Percentiles rank a stretch among this genome's conserved stretches.
Conservation (phyloP, 192 early-diverging fungal genomes). For the Mortierella alpina region DNA sequence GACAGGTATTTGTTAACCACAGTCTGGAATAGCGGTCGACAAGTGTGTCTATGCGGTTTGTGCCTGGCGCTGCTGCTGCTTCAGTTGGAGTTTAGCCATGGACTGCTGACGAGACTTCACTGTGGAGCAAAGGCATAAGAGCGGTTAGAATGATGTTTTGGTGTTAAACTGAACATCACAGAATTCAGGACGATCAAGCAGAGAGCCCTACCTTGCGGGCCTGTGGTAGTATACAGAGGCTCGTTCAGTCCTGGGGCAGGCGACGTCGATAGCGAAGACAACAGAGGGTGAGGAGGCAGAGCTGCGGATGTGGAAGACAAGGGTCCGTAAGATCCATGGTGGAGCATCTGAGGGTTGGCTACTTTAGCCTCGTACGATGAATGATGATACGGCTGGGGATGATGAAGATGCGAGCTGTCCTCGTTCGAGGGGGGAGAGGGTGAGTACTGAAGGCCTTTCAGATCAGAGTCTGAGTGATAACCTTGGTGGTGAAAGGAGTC, state of each 20-base stretch:
- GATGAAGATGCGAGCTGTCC: slow-evolving; percentile 33
- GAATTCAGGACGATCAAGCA: too few relatives aligned
- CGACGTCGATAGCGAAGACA: slow-evolving; percentile 41
- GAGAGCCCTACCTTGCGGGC: slow-evolving; percentile 13
- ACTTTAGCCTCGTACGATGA: slow-evolving; percentile 24
- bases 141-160: not conserved
- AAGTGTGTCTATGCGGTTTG: slow-evolving; percentile 9
- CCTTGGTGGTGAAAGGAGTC: slow-evolving; percentile 23
- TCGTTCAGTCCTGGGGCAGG: slow-evolving; percentile 21
- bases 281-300: slow-evolving; percentile 42
- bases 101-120: slow-evolving; percentile 19
- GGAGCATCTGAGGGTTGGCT: slow-evolving; percentile 17
- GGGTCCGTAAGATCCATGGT: slow-evolving; percentile 3
- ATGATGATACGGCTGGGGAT: slow-evolving; percentile 29
- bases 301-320: slow-evolving; percentile 17
- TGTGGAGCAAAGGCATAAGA: not conserved
- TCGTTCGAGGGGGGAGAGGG: slow-evolving; percentile 31
- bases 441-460: slow-evolving; percentile 32
- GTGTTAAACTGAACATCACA: not conserved
- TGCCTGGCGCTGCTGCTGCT: slow-evolving; percentile 27
- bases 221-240: not conserved
- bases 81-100: slow-evolving; percentile 17
- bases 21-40: too few relatives aligned
- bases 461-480: slow-evolving; percentile 31
- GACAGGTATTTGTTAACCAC: not conserved